phyloP scores from a whole-genome alignment of 2,329 filamentous ascomycete genomes.

The Lachnellula occidentalis region DNA sequence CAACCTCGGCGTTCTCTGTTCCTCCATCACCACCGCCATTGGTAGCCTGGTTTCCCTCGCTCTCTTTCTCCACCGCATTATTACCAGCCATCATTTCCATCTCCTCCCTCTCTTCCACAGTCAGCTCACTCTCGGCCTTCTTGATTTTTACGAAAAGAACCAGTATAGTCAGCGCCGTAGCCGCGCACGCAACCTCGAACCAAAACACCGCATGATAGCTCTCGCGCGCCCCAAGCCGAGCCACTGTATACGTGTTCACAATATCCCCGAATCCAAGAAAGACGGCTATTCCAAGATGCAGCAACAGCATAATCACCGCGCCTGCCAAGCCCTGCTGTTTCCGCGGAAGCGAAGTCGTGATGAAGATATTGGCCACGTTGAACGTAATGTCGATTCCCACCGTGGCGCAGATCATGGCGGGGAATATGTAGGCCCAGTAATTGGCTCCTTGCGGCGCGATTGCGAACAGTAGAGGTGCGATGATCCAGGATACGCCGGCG shows the following conservation, averaged over 20 bases:
- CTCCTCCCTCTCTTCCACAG: constrained; percentile 47
- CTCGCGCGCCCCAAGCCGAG: constrained; percentile 35
- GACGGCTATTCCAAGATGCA: constrained; percentile 68
- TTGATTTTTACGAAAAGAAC: constrained; percentile 46
- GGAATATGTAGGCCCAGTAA: constrained; percentile 68
- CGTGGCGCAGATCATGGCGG: constrained; percentile 62
- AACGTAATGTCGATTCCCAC: constrained; percentile 71
- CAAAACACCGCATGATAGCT: constrained; percentile 64
- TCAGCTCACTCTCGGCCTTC: constrained; percentile 51
- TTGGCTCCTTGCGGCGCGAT: constrained; percentile 37
- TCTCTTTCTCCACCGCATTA: too few relatives aligned
- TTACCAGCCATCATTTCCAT: constrained; percentile 13
- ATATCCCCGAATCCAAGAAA: constrained; percentile 68
- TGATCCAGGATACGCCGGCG: constrained; percentile 46
- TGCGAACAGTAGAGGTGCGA: constrained; percentile 49
- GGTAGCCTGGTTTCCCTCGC: too few relatives aligned
- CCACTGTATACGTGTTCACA: constrained; percentile 39
- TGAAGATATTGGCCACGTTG: constrained; percentile 71
- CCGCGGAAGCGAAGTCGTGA: constrained; percentile 64
- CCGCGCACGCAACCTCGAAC: constrained; percentile 55
- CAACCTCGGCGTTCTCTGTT: too few relatives aligned
- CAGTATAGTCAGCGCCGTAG: constrained; percentile 46
- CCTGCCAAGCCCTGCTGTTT: constrained; percentile 67
- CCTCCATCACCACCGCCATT: too few relatives aligned
- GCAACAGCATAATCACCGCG: constrained; percentile 62